phyloP scores from a whole-genome alignment of 1,139 yeast species.

The Candida sp. region DNA sequence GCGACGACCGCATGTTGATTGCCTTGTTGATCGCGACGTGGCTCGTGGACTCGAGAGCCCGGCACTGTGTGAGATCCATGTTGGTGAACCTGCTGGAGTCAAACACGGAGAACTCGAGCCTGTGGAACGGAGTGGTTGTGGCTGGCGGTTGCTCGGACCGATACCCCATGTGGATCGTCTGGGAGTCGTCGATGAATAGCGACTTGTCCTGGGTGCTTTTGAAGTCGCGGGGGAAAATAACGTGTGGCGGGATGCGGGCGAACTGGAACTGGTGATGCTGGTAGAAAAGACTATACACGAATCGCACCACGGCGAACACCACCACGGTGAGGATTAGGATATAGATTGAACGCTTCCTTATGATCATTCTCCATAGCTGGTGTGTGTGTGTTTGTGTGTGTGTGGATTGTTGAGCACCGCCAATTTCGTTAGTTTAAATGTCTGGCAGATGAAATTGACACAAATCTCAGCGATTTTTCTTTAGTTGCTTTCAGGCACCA shows the following conservation, averaged over 20 bases:
- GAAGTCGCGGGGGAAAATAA: neutral
- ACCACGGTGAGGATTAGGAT: neutral
- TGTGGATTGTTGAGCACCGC: neutral
- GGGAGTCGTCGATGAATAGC: neutral
- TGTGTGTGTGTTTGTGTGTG: neutral
- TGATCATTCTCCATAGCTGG: neutral
- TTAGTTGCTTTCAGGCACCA: neutral
- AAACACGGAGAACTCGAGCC: constrained; percentile 18
- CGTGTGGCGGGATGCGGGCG: neutral
- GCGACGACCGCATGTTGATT: constrained; percentile 21
- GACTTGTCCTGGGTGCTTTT: neutral
- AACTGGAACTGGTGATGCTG: neutral
- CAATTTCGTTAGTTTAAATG: too few relatives aligned
- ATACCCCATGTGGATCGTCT: neutral
- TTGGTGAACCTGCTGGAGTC: constrained; percentile 20
- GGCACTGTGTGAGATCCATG: constrained; percentile 21
- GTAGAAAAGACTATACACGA: neutral
- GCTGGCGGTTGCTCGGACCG: neutral
- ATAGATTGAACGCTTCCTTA: neutral
- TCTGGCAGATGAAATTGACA: too few relatives aligned
- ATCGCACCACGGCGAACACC: neutral
- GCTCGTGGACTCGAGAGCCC: constrained; percentile 13
- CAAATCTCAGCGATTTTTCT: neutral
- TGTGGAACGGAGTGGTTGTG: neutral
- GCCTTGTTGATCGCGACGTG: constrained; percentile 23